phyloP scores from a whole-genome alignment of 2,329 filamentous ascomycete genomes.

The Beauveria pseudobassiana region DNA sequence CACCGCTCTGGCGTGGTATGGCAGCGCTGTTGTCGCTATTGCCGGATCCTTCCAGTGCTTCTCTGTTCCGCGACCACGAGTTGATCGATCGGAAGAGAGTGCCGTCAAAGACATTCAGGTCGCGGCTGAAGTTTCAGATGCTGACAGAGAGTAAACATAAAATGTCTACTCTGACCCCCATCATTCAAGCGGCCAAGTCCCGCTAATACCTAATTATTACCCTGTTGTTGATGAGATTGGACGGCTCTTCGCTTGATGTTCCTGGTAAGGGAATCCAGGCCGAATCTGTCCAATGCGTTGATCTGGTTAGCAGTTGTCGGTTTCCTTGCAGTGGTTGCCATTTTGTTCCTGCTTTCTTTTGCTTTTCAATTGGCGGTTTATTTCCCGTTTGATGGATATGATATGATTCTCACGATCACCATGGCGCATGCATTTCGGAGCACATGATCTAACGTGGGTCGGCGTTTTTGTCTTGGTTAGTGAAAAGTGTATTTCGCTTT shows the following conservation, averaged over 20 bases:
- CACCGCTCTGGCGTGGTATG: conserved; percentile 57
- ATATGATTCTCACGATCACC: conserved; percentile 4
- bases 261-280: conserved; percentile 8
- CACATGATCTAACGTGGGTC: conserved; percentile 4
- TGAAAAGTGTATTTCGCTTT: conserved; percentile 9
- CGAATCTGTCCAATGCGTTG: conserved; percentile 5
- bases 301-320: conserved; percentile 5
- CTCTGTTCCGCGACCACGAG: conserved; percentile 32
- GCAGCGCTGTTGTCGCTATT: conserved; percentile 48
- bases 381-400: not conserved
- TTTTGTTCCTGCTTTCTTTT: not conserved
- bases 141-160: conserved; percentile 8
- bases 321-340: not conserved
- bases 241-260: conserved; percentile 4
- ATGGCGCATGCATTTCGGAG: conserved; percentile 11
- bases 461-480: conserved; percentile 1
- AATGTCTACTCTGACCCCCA: not conserved
- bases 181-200: not conserved
- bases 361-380: not conserved
- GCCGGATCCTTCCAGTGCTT: conserved; percentile 56
- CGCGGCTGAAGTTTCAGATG: conserved; percentile 23
- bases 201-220: not conserved
- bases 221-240: conserved; percentile 9
- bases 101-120: conserved; percentile 16
- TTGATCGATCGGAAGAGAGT: conserved; percentile 23